Conservation (phyloP, 2,329 filamentous ascomycete species). For the Colletotrichum chrysophilum region DNA sequence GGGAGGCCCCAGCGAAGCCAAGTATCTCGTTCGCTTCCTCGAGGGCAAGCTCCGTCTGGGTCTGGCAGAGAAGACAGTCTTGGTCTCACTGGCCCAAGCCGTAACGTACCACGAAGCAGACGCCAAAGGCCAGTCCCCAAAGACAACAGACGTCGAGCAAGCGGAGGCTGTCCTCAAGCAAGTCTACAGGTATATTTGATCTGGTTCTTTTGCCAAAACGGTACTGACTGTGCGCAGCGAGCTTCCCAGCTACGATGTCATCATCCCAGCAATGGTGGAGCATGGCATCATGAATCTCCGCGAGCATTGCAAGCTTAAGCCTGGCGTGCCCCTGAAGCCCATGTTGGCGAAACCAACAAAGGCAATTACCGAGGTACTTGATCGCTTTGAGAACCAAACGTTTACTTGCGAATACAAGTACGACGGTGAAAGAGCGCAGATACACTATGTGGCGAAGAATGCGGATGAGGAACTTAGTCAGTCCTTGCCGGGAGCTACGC, state of each 20-base stretch:
- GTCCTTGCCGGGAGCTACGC: slow-evolving; percentile 62
- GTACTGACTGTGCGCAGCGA: slow-evolving; percentile 66
- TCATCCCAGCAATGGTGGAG: slow-evolving; percentile 87
- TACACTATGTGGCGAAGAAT: slow-evolving; percentile 92
- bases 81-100: slow-evolving; percentile 89
- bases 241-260: slow-evolving; percentile 92
- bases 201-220: neutral
- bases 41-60: slow-evolving; percentile 94
- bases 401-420: slow-evolving; percentile 99
- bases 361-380: slow-evolving; percentile 94
- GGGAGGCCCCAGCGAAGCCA: slow-evolving; percentile 92
- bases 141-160: slow-evolving; percentile 77
- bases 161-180: slow-evolving; percentile 88
- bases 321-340: slow-evolving; percentile 93
- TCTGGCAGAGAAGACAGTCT: slow-evolving; percentile 88
- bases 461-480: slow-evolving; percentile 72
- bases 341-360: slow-evolving; percentile 99
- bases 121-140: slow-evolving; percentile 72
- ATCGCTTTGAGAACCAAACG: slow-evolving; percentile 92
- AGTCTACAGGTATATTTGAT: slow-evolving; percentile 74
- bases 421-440: slow-evolving; percentile 96
- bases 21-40: slow-evolving; percentile 89
- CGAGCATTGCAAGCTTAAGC: slow-evolving; percentile 88
- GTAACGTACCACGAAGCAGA: slow-evolving; percentile 83
- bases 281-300: slow-evolving; percentile 84